Evolutionary conservation across 768 basidiomycete genomes (phyloP).

Genomic region (Pisolithus sp.): DNA sequence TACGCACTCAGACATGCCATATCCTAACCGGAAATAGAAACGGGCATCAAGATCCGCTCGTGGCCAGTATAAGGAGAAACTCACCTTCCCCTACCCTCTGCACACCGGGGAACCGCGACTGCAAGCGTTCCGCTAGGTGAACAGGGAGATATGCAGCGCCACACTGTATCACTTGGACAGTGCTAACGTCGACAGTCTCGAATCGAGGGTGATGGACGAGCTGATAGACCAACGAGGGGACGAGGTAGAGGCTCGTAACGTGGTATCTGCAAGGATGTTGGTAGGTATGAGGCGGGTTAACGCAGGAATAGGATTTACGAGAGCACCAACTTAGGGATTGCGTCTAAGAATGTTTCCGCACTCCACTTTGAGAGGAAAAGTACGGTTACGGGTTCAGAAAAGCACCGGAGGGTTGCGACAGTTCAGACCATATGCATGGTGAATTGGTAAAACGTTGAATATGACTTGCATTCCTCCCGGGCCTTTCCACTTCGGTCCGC

Average conservation of each 20-base stretch:
- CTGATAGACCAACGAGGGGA: conserved; percentile 64
- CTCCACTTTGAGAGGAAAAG: conserved; percentile 62
- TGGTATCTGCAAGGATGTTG: conserved; percentile 38
- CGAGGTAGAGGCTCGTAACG: conserved; percentile 41
- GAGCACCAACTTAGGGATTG: conserved; percentile 50
- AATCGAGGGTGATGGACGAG: conserved; percentile 49
- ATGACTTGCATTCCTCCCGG: conserved; percentile 41
- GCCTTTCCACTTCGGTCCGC: conserved; percentile 33
- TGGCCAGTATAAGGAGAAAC: conserved; percentile 4
- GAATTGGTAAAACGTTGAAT: conserved; percentile 60
- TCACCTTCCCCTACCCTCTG: conserved; percentile 41
- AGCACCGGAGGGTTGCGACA: conserved; percentile 41
- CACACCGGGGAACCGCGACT: conserved; percentile 30
- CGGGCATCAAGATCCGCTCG: neutral
- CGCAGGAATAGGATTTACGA: neutral
- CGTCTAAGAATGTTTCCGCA: conserved; percentile 40
- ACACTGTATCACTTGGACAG: conserved; percentile 35
- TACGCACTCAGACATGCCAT: conserved; percentile 67
- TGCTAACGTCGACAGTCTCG: conserved; percentile 45
- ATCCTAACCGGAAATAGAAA: conserved; percentile 36
- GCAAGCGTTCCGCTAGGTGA: conserved; percentile 40
- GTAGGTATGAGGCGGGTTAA: neutral
- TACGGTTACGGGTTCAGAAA: conserved; percentile 39
- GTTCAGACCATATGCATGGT: conserved; percentile 64
- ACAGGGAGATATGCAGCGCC: conserved; percentile 69